Conservation (phyloP, 2,329 filamentous ascomycete species). For the Sporothrix brasiliensis region DNA sequence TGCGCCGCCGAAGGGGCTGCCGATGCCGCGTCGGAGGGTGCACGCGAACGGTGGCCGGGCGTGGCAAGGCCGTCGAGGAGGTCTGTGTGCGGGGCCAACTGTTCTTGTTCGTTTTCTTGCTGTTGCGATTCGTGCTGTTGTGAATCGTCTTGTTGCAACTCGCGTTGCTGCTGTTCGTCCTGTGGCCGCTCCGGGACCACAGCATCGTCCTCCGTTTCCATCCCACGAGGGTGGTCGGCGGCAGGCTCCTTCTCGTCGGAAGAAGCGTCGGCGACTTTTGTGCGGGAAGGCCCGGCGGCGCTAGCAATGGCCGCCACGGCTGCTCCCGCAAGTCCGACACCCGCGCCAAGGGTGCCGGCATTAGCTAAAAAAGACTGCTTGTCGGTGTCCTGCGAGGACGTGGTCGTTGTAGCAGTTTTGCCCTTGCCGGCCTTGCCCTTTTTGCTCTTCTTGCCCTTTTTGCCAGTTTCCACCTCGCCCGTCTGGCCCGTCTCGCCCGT, state of each 20-base stretch:
- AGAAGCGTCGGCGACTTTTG: conserved; percentile 53
- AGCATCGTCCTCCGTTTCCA: conserved; percentile 23
- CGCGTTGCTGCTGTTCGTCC: background rate
- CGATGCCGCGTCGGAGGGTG: background rate
- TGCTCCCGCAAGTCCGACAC: conserved; percentile 63
- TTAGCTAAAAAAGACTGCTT: conserved; percentile 68
- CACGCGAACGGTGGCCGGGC: conserved; percentile 9
- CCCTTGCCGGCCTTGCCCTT: background rate
- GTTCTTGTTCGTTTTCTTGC: background rate
- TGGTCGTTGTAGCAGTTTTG: background rate
- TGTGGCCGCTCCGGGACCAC: background rate
- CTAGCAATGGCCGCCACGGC: conserved; percentile 20
- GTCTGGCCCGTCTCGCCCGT: conserved; percentile 36
- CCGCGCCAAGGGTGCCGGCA: conserved; percentile 70
- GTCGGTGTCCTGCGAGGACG: background rate
- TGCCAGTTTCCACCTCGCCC: background rate
- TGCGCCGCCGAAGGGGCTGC: conserved; percentile 27
- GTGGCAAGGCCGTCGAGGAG: background rate
- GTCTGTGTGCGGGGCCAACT: background rate
- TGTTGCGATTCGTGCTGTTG: background rate
- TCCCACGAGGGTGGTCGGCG: conserved; percentile 26
- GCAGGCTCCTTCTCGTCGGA: conserved; percentile 45
- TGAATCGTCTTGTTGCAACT: background rate
- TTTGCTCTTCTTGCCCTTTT: conserved; percentile 39
- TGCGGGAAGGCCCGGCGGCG: conserved; percentile 46